Percentiles rank a stretch among this genome's conserved stretches.
phyloP scores from a whole-genome alignment of 495 filamentous ascomycete genomes.

The Massariosphaeria phaeospora region DNA sequence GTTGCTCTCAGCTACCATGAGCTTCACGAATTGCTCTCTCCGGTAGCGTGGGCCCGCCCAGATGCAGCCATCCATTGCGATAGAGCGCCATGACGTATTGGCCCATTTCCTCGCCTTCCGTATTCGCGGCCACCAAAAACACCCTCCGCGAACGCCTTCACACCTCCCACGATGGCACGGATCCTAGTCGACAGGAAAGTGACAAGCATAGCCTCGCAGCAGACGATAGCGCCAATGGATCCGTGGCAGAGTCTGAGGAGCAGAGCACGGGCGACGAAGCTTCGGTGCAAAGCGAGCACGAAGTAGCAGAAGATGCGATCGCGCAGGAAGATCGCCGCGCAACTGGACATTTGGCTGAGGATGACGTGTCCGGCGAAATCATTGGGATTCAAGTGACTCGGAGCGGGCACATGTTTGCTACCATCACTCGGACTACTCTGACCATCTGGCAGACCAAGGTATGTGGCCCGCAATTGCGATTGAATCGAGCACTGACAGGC shows the following conservation, averaged over 20 bases:
- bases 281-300: not conserved
- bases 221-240: not conserved
- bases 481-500: slow-evolving; percentile 10
- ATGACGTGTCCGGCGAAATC: slow-evolving; percentile 43
- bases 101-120: slow-evolving; percentile 32
- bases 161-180: slow-evolving; percentile 23
- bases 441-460: slow-evolving; percentile 95
- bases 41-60: slow-evolving; percentile 26
- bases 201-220: not conserved
- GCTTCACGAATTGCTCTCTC: not conserved
- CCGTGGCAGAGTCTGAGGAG: slow-evolving; percentile 3
- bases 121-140: slow-evolving; percentile 36
- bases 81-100: slow-evolving; percentile 35
- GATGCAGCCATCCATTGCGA: slow-evolving; percentile 27
- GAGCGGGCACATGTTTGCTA: slow-evolving; percentile 80
- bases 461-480: slow-evolving; percentile 36
- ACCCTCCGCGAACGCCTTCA: slow-evolving; percentile 4
- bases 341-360: slow-evolving; percentile 12
- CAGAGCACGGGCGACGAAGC: not conserved
- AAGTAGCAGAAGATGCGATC: not conserved
- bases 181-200: not conserved
- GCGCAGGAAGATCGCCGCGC: not conserved
- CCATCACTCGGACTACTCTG: slow-evolving; percentile 75
- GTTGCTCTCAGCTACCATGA: slow-evolving; percentile 23
- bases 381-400: slow-evolving; percentile 73